Percentiles rank a stretch among this genome's conserved stretches.
Evolutionary conservation across 2,329 filamentous ascomycete genomes (phyloP).

Genomic region (Periconia digitata): DNA sequence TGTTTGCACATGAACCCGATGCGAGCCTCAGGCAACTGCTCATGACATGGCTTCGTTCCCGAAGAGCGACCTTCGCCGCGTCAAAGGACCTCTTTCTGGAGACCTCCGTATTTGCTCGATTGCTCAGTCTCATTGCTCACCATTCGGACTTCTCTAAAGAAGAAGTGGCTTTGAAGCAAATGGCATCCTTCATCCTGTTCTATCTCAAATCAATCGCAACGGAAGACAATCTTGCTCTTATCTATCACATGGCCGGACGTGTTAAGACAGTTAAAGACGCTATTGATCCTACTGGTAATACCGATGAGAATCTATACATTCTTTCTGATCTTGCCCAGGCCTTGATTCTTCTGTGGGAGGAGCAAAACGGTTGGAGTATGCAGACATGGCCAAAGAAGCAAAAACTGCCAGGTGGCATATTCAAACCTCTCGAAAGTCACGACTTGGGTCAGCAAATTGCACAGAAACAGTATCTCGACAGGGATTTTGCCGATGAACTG

Average conservation of each 20-base stretch:
- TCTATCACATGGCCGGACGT: conserved; percentile 89
- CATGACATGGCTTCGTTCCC: conserved; percentile 85
- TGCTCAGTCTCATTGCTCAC: conserved; percentile 86
- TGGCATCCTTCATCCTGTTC: conserved; percentile 86
- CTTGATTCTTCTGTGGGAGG: conserved; percentile 81
- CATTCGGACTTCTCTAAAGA: conserved; percentile 78
- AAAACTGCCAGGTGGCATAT: conserved; percentile 77
- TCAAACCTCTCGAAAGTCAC: conserved; percentile 73
- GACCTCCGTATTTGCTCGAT: conserved; percentile 69
- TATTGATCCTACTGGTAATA: conserved; percentile 57
- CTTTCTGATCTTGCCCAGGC: conserved; percentile 84
- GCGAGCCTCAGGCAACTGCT: conserved; percentile 71
- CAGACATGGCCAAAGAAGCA: conserved; percentile 81
- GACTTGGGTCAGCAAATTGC: conserved; percentile 81
- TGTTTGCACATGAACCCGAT: conserved; percentile 87
- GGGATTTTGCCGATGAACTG: conserved; percentile 71
- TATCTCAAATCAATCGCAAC: conserved; percentile 82
- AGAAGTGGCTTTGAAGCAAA: conserved; percentile 72
- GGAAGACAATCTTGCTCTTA: conserved; percentile 82
- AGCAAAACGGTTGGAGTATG: conserved; percentile 81
- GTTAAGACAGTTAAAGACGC: conserved; percentile 88
- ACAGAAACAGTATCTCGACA: conserved; percentile 79
- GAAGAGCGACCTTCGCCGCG: conserved; percentile 66
- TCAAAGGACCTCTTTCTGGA: conserved; percentile 68
- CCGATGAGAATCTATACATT: conserved; percentile 76